Evolutionary conservation across 257 asterid genomes (phyloP), one percentile per base, ranked within the genome.

Genomic region (Plantago major): DNA sequence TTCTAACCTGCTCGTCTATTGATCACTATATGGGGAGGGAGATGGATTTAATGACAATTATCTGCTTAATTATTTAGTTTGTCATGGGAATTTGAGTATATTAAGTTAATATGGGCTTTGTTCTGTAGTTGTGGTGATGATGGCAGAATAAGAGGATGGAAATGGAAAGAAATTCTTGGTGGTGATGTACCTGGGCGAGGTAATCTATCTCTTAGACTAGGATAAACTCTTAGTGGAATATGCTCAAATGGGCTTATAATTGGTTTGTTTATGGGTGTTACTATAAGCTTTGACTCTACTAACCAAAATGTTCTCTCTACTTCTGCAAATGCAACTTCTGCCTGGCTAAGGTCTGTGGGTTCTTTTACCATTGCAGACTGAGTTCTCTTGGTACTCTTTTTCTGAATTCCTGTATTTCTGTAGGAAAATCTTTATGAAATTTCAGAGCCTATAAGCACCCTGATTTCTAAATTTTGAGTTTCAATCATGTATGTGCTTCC

Each of bases 81-180:
- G n/a, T n/a, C 37, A 30, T 30, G 37, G 3, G 40, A 5, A 33
- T 33, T 33, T 1, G 40, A 33, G 40, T 33, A 4, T 33, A 7
- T 33, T 33, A 4, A 33, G 40, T 33, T 1, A 63, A 45, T 43
- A 68, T 67, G 70, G 51, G 71, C 30, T 73, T 49, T 55, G 30
- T 74, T 68, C 65, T 75, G 61, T 73, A 92, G 99, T 76, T 92
- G 99, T 65, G 99, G 99, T 44, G 97, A 86, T 78, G 97, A 92
- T 86, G 99, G 99, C 18, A 85, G 86, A 44, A 79, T 92, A 48
- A 80, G 81, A 67, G 99, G 99, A 78, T 92, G 97, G 99, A 89
- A 83, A 65, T 84, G 91, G 97, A 76, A 77, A 50, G 89, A 77
- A 28, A 66, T 82, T 42, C 52, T 79, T 63, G 86, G 64, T 37